Evolutionary conservation across 1,284 basidiomycete genomes (phyloP), one percentile per base, ranked within the genome.

Genomic region (Phaffia rhodozyma): DNA sequence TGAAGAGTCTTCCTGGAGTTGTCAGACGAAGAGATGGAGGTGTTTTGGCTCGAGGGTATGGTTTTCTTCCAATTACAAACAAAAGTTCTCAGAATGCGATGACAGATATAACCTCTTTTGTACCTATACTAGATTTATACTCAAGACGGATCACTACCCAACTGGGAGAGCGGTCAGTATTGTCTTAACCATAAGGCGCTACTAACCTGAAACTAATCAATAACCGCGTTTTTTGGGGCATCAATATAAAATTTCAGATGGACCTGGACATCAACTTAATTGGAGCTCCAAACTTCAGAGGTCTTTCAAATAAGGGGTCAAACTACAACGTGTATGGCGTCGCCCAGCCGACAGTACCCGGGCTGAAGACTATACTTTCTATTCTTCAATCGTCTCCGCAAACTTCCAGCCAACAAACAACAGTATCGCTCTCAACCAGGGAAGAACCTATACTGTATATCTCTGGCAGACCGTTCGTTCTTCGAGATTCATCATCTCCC

Each of bases 241-340:
- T 11, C 38, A 11, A 43, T 2, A 43, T 16, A 16, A 11, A 7
- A 7, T 43, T 2, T 43, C 13, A 43, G 38, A 43, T 43, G 38
- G 88, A 94, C 72, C 81, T 96, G n/a, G 89, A 92, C 71, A 81
- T 97, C 50, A 91, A 89, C 67, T 82, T 99, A 3, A 77, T 79
- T 72, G 96, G 96, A 48, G 94, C 94, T 25, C 93, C 94, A 3
- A 97, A 97, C 77, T 97, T 98, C 73, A 82, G 96, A 66, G 85
- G 52, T 82, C 83, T 67, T 79, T 94, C 57, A 91, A 92, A 34
- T 27, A 43, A 61, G 43, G 48, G 34, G 3, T 50, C 50, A 21
- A 34, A 50, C 13, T 57, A 61, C 18, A 60, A 60, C 68, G 89
- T 97, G 1, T 96, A 87, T 73, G 93, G 91, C 23, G 87, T 73